Conservation (phyloP, 257 asterid species). For the Scutellaria barbata region DNA sequence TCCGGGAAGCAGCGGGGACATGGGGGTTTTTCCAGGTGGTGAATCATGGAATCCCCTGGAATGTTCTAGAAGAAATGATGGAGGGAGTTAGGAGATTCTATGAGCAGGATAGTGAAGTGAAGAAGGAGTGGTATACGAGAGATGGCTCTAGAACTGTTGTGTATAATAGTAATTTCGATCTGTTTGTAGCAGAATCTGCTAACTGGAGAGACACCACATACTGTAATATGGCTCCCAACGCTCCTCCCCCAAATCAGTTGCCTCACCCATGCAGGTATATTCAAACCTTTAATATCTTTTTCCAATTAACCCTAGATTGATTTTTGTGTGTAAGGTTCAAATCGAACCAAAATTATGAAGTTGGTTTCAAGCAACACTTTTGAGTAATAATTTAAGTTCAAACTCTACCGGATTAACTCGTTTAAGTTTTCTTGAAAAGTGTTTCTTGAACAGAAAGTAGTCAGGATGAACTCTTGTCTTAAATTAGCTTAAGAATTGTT, state of each 20-base stretch:
- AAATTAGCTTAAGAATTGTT: background rate
- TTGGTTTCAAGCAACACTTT: no score
- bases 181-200: conserved; percentile 35
- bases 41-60: conserved; percentile 44
- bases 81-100: conserved; percentile 46
- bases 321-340: no score
- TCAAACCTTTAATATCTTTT: no score
- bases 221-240: conserved; percentile 44
- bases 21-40: conserved; percentile 55
- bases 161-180: conserved; percentile 53
- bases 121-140: conserved; percentile 44
- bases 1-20: conserved; percentile 38
- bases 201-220: conserved; percentile 53
- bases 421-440: no score
- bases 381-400: no score
- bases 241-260: conserved; percentile 41
- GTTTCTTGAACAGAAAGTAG: no score
- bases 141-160: conserved; percentile 43
- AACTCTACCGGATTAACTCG: no score
- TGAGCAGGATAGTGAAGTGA: conserved; percentile 44
- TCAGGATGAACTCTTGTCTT: no score
- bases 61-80: conserved; percentile 46
- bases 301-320: no score
- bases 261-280: conserved; percentile 45
- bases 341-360: no score